Base-by-base conservation (phyloP, 768 basidiomycete genomes). In the Amanita jacksonii region DNA sequence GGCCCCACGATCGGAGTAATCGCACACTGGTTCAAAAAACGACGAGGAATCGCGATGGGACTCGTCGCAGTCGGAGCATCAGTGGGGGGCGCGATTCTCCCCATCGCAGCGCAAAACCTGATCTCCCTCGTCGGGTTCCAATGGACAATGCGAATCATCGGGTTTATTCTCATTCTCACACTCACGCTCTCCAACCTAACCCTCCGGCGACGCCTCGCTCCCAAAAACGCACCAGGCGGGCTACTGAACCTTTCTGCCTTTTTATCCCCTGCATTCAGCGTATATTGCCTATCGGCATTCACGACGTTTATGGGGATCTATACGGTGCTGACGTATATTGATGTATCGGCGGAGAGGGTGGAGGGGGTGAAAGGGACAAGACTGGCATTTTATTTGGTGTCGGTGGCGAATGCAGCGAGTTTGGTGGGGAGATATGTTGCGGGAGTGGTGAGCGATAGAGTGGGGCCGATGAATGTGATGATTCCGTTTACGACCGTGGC, bases 141-240 rank as follows among this genome's bases (percentile, higher is more conserved):
- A 49, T 88, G 85, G 85, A 83, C 85, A 0, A 75, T 83, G 69
- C 69, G 85, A 9, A 73, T 80, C 24, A 60, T 85, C 33, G 84
- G 76, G 2, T 77, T 85, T 49, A 73, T 85, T 7, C 56, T 85
- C 0, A 48, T 81, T 1, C 49, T 68, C 10, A 55, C 70, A 1
- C 65, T 85, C 3, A 70, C 70, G 1, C 54, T 73, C 9, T 69
- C 74, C 10, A 84, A 81, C 57, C 45, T 85, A 35, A 57, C 65
- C 6, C 43, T 72, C 23, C 65, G 57, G 54, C 73, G 78, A 8
- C 69, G 81, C 6, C 60, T 83, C 1, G 77, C 78, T 0, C 76
- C 81, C 1, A 55, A 57, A 8, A 67, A 75, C 33, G 62, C 67
- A 3, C 58, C 64, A 7, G 79, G 81, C 3, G 78, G 82, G 8